Percentiles rank a stretch among this genome's conserved stretches.
phyloP scores from a whole-genome alignment of 352 stramenopile genomes.

The Phytophthora aleatoria region DNA sequence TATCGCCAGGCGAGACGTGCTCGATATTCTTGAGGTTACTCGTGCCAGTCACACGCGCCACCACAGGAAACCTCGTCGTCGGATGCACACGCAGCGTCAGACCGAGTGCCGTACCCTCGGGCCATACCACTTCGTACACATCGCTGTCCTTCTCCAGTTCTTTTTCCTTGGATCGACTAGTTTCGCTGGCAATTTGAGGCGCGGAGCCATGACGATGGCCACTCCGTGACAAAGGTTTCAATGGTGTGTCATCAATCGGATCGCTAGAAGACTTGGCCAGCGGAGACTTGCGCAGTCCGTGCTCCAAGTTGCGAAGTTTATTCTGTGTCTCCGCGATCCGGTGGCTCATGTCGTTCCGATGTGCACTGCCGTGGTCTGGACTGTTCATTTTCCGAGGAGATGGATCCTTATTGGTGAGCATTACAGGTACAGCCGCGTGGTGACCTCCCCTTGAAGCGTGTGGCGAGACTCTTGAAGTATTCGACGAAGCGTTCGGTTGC shows the following conservation, averaged over 20 bases:
- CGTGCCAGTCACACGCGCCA: constrained; percentile 72
- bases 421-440: constrained; percentile 18
- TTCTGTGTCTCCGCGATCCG: constrained; percentile 35
- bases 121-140: constrained; percentile 79
- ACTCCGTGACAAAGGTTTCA: constrained; percentile 53
- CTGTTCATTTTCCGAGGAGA: constrained; percentile 24
- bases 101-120: constrained; percentile 65
- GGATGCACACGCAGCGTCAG: constrained; percentile 74
- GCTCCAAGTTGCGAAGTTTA: constrained; percentile 54
- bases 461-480: constrained; percentile 23
- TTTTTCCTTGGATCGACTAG: constrained; percentile 26
- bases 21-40: constrained; percentile 83
- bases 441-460: constrained; percentile 23
- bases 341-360: constrained; percentile 36
- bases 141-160: constrained; percentile 49
- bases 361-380: constrained; percentile 22
- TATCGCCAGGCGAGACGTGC: constrained; percentile 68
- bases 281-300: constrained; percentile 44
- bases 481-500: constrained; percentile 22
- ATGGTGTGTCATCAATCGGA: constrained; percentile 37
- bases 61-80: constrained; percentile 70
- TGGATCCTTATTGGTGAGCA: constrained; percentile 33
- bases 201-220: constrained; percentile 29
- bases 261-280: constrained; percentile 48
- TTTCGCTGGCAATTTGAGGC: constrained; percentile 25